Percentiles rank a stretch among this genome's conserved stretches.
Evolutionary conservation across 2,329 filamentous ascomycete genomes (phyloP).

Genomic region (Penicillium sp.): DNA sequence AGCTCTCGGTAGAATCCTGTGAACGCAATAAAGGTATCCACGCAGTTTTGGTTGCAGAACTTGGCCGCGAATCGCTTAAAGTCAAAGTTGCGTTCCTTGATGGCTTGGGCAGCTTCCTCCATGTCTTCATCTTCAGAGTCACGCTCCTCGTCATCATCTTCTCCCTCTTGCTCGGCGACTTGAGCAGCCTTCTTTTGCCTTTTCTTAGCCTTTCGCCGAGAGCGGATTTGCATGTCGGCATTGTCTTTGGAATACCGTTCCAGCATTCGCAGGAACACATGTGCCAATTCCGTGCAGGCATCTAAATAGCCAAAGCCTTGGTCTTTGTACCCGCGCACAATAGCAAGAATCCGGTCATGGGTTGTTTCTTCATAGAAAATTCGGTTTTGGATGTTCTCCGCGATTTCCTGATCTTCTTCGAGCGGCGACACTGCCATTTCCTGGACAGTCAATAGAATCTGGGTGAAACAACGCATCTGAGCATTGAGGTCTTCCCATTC

Average conservation of each 20-base stretch:
- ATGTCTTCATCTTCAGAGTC: slow-evolving; percentile 73
- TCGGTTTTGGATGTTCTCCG: slow-evolving; percentile 91
- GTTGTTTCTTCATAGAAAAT: slow-evolving; percentile 99
- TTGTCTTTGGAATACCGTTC: slow-evolving; percentile 96
- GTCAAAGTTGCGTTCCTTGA: slow-evolving; percentile 88
- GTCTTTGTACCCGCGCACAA: slow-evolving; percentile 83
- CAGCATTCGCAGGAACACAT: slow-evolving; percentile 88
- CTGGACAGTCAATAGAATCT: slow-evolving; percentile 87
- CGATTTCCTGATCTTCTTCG: slow-evolving; percentile 96
- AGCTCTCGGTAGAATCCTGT: slow-evolving; percentile 79
- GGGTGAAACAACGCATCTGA: slow-evolving; percentile 90
- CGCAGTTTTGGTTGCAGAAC: slow-evolving; percentile 79
- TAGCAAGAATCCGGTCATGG: slow-evolving; percentile 79
- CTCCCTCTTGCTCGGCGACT: slow-evolving; percentile 47
- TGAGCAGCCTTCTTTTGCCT: slow-evolving; percentile 60
- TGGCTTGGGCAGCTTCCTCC: slow-evolving; percentile 66
- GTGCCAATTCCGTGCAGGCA: slow-evolving; percentile 82
- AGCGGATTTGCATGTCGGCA: slow-evolving; percentile 86
- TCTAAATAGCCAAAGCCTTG: slow-evolving; percentile 94
- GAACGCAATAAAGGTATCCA: slow-evolving; percentile 85
- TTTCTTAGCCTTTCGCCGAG: slow-evolving; percentile 68
- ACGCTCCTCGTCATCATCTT: slow-evolving; percentile 58
- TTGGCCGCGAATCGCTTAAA: slow-evolving; percentile 79
- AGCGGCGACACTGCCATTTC: slow-evolving; percentile 82
- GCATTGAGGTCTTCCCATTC: slow-evolving; percentile 84